Conservation (phyloP, 345 rosid species). For the Hibiscus mutabilis region DNA sequence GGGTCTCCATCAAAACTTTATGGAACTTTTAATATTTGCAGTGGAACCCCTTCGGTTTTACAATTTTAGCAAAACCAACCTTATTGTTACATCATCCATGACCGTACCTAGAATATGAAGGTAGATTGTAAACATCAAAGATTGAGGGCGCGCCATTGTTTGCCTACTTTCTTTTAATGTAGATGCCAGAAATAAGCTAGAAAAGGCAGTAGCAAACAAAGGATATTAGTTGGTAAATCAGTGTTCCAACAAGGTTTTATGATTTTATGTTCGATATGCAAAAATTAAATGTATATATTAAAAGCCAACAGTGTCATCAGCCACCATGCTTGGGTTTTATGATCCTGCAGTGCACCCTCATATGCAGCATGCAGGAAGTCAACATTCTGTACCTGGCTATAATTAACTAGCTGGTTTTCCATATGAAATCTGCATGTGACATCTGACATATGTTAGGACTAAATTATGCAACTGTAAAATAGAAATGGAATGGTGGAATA, state of each 20-base stretch:
- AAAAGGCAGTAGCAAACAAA: background rate
- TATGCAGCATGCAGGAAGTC: background rate
- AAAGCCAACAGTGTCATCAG: background rate
- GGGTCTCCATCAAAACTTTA: constrained; percentile 2
- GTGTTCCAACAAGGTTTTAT: background rate
- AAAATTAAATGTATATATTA: background rate
- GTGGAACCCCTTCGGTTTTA: constrained; percentile 9
- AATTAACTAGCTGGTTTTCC: background rate
- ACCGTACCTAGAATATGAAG: background rate
- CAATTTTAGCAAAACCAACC: background rate
- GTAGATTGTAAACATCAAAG: constrained; percentile 10
- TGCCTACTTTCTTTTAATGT: background rate
- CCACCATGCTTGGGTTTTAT: too few species aligned
- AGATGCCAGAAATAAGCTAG: background rate
- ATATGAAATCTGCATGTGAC: too few species aligned
- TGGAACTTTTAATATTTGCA: background rate
- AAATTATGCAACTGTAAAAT: background rate
- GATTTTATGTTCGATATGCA: background rate
- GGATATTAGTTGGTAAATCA: background rate
- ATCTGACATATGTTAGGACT: too few species aligned
- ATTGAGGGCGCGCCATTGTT: background rate
- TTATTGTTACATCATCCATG: constrained; percentile 3
- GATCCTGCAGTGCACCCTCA: too few species aligned
- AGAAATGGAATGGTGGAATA: too few species aligned
- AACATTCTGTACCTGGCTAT: too few species aligned